Evolutionary conservation across 192 early-diverging fungal species (phyloP).

Genomic region (Glomus cerebriforme): DNA sequence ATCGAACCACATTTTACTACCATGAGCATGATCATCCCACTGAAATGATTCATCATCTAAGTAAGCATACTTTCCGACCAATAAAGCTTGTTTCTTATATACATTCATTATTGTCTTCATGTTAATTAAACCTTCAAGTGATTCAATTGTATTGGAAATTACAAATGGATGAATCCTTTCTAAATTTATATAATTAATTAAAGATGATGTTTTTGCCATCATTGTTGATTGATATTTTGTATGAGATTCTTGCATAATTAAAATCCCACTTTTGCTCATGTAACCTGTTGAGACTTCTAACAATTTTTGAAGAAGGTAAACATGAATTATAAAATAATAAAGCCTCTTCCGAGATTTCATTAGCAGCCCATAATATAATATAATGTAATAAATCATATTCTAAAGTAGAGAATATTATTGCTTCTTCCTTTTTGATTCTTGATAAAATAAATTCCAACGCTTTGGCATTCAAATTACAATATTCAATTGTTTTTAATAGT

Average conservation of each 20-base stretch:
- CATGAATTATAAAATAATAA: neutral
- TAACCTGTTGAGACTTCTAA: neutral
- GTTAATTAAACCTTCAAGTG: too few relatives aligned
- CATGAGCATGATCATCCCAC: too few relatives aligned
- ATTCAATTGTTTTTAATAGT: neutral
- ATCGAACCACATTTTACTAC: too few relatives aligned
- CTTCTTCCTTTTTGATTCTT: neutral
- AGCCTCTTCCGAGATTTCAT: neutral
- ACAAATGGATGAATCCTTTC: neutral
- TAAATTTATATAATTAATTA: neutral
- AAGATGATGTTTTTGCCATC: neutral
- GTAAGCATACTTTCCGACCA: too few relatives aligned
- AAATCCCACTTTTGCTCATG: neutral
- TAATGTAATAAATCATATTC: slow-evolving; percentile 13
- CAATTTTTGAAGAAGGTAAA: neutral
- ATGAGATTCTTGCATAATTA: too few relatives aligned
- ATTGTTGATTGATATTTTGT: neutral
- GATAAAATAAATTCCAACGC: neutral
- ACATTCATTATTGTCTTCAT: too few relatives aligned
- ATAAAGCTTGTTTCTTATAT: too few relatives aligned
- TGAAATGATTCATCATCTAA: too few relatives aligned
- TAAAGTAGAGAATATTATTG: neutral
- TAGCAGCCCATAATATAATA: slow-evolving; percentile 4
- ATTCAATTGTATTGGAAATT: too few relatives aligned
- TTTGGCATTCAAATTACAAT: neutral